Evolutionary conservation across 352 stramenopile species (phyloP).

Genomic region (Phytophthora boehmeriae): DNA sequence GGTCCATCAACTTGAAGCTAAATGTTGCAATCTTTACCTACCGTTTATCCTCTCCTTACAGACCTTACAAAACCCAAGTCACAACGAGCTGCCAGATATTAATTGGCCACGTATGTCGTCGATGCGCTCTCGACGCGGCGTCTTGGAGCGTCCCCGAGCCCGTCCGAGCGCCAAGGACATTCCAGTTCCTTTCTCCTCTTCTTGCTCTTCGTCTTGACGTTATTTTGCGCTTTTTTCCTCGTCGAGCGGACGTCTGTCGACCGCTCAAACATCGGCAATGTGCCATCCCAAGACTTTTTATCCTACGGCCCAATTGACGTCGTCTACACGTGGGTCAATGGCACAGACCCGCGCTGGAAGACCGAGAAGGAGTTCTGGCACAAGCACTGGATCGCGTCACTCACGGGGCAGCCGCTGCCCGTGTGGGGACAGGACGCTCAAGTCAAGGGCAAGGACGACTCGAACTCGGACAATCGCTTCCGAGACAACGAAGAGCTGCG

Average conservation of each 20-base stretch:
- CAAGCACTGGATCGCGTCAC: conserved; percentile 86
- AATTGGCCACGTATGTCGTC: conserved; percentile 20
- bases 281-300: conserved; percentile 56
- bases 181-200: conserved; percentile 10
- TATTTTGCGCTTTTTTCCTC: conserved; percentile 14
- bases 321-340: conserved; percentile 98
- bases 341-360: conserved; percentile 93
- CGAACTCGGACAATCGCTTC: conserved; percentile 91
- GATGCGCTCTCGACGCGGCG: conserved; percentile 20
- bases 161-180: not conserved
- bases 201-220: conserved; percentile 14
- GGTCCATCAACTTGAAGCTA: too few relatives aligned
- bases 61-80: too few relatives aligned
- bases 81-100: not conserved
- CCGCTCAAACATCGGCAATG: conserved; percentile 70
- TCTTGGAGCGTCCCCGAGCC: conserved; percentile 2
- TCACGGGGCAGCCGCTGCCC: conserved; percentile 81
- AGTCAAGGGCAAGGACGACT: conserved; percentile 70
- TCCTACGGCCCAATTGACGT: conserved; percentile 92
- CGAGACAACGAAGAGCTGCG: conserved; percentile 95
- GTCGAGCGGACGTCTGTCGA: conserved; percentile 26
- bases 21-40: not conserved
- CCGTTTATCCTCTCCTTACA: conserved; percentile 1
- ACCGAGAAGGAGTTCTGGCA: conserved; percentile 89
- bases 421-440: conserved; percentile 46